Evolutionary conservation across 192 early-diverging fungal species (phyloP).

Genomic region (Coemansia sp.): DNA sequence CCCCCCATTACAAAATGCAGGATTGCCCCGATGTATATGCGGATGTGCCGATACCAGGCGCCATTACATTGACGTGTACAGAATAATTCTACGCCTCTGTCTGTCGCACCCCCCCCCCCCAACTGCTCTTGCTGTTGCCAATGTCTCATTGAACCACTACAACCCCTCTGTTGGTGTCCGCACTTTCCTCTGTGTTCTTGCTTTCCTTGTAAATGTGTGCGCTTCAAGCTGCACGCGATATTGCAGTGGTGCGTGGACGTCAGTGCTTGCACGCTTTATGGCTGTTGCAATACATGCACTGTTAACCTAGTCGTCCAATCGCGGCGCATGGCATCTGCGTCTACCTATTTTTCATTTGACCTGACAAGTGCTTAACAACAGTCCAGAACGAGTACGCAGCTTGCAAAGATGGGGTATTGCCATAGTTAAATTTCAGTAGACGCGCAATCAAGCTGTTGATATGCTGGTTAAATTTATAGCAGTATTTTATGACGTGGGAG

Average conservation of each 20-base stretch:
- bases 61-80: slow-evolving; percentile 11
- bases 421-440: neutral
- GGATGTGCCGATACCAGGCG: neutral
- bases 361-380: neutral
- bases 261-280: neutral
- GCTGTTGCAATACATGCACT: neutral
- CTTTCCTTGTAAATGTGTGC: neutral
- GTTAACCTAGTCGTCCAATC: neutral
- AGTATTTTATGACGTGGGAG: neutral
- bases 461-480: too few relatives aligned
- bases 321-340: too few relatives aligned
- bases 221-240: neutral
- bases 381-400: neutral
- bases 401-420: neutral
- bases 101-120: neutral
- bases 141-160: neutral
- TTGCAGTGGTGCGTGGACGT: neutral
- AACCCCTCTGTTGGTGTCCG: neutral
- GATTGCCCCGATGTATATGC: slow-evolving; percentile 18
- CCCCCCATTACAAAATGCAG: slow-evolving; percentile 12
- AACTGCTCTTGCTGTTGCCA: neutral
- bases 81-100: slow-evolving; percentile 7
- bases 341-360: too few relatives aligned
- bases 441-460: neutral
- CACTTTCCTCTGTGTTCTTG: neutral